Conservation (phyloP, 78 protist species). For the Dictyostelium brefeldianum region DNA sequence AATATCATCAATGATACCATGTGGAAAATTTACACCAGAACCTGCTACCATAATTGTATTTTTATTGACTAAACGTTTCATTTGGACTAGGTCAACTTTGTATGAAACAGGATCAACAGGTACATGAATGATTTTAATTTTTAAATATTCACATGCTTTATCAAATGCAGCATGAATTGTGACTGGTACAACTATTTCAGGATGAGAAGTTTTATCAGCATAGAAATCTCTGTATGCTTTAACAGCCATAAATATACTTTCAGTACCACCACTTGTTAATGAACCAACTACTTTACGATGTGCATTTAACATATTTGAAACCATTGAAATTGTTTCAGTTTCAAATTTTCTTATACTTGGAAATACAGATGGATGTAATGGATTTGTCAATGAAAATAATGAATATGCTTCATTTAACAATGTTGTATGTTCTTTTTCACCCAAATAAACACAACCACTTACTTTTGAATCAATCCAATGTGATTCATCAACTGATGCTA, state of each 20-base stretch:
- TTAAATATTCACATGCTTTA: constrained; percentile 69
- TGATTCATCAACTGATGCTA: constrained; percentile 41
- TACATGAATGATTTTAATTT: constrained; percentile 70
- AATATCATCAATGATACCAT: constrained; percentile 92
- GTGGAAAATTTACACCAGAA: constrained; percentile 90
- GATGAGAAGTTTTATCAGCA: constrained; percentile 29
- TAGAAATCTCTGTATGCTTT: constrained; percentile 80
- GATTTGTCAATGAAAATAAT: constrained; percentile 88
- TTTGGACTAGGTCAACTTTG: constrained; percentile 41
- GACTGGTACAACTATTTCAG: constrained; percentile 75
- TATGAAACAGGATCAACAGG: constrained; percentile 36
- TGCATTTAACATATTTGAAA: constrained; percentile 79
- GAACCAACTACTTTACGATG: constrained; percentile 77
- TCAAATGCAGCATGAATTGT: constrained; percentile 78
- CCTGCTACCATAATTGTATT: constrained; percentile 91
- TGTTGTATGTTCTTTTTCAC: constrained; percentile 49
- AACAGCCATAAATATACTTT: constrained; percentile 78
- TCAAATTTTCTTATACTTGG: constrained; percentile 91
- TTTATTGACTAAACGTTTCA: constrained; percentile 37
- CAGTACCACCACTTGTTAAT: constrained; percentile 82
- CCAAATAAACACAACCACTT: constrained; percentile 82
- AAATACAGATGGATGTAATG: constrained; percentile 90
- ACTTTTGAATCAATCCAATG: constrained; percentile 45
- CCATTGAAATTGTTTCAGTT: constrained; percentile 90
- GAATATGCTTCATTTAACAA: constrained; percentile 67